Conservation (phyloP, 2,329 filamentous ascomycete species). For the Sporothrix phasma region DNA sequence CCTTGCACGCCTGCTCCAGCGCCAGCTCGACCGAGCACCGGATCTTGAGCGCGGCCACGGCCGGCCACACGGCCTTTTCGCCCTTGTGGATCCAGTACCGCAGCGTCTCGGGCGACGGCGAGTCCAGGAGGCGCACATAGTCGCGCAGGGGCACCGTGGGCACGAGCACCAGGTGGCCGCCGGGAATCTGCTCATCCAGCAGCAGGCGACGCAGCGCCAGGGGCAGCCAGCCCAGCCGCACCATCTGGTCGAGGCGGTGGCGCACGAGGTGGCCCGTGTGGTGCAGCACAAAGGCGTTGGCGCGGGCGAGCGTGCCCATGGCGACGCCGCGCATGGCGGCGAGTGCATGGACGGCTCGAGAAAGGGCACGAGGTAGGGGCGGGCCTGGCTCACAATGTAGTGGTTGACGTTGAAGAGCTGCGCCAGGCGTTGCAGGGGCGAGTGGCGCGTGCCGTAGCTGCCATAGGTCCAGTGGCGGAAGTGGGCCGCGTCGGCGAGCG, state of each 20-base stretch:
- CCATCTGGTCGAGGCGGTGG: constrained; percentile 70
- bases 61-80: constrained; percentile 85
- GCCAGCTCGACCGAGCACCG: constrained; percentile 81
- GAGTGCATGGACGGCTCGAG: constrained; percentile 72
- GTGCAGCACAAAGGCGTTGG: constrained; percentile 26
- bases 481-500: constrained; percentile 48
- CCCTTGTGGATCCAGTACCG: constrained; percentile 80
- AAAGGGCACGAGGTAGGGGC: constrained; percentile 82
- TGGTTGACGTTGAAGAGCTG: constrained; percentile 91
- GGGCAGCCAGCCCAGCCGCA: constrained; percentile 65
- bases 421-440: constrained; percentile 58
- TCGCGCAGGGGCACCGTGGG: constrained; percentile 66
- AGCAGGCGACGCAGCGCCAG: constrained; percentile 61
- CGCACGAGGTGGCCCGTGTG: constrained; percentile 35
- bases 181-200: constrained; percentile 73
- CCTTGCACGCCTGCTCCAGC: constrained; percentile 73
- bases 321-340: constrained; percentile 39
- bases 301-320: constrained; percentile 46
- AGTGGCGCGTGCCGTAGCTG: constrained; percentile 55
- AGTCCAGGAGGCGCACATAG: constrained; percentile 71
- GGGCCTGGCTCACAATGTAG: constrained; percentile 86
- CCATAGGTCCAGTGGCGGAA: constrained; percentile 61
- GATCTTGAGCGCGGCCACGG: constrained; percentile 69
- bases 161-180: constrained; percentile 59
- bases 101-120: constrained; percentile 63